Evolutionary conservation across 2,329 filamentous ascomycete genomes (phyloP).

Genomic region (Camptophora hylomeconis): DNA sequence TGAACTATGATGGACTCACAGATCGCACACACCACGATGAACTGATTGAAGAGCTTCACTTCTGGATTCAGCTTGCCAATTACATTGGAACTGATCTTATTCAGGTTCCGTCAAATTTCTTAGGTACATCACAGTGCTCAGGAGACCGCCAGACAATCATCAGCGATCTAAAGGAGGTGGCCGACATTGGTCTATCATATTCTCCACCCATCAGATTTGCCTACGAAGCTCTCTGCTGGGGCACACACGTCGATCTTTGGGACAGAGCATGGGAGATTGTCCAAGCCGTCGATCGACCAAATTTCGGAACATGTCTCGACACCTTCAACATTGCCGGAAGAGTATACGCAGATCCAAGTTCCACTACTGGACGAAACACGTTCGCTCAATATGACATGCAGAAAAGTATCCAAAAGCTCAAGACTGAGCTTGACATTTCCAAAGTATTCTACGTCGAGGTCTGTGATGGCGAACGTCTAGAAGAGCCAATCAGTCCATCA

Average conservation of each 20-base stretch:
- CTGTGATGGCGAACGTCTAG: conserved; percentile 56
- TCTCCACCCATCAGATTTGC: conserved; percentile 46
- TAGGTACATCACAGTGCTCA: conserved; percentile 35
- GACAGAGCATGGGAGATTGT: conserved; percentile 59
- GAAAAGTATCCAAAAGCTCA: conserved; percentile 42
- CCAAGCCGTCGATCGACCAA: conserved; percentile 48
- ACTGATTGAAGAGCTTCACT: conserved; percentile 48
- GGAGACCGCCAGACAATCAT: conserved; percentile 35
- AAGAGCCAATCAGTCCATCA: conserved; percentile 40
- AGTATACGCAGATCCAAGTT: conserved; percentile 56
- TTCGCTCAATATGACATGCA: conserved; percentile 44
- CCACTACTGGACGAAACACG: conserved; percentile 35
- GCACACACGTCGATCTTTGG: conserved; percentile 58
- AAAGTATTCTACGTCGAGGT: conserved; percentile 69
- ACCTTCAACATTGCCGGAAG: conserved; percentile 65
- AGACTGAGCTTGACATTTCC: conserved; percentile 35
- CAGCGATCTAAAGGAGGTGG: conserved; percentile 11
- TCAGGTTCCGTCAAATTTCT: conserved; percentile 60
- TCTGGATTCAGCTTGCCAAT: conserved; percentile 57
- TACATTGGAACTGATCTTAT: conserved; percentile 58
- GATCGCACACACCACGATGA: conserved; percentile 46
- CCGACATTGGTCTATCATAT: conserved; percentile 52
- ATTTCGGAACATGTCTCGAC: conserved; percentile 67
- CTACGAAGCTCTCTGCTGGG: conserved; percentile 64
- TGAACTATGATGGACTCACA: conserved; percentile 61